Evolutionary conservation across 257 asterid species (phyloP).

Genomic region (Mentha longifolia): DNA sequence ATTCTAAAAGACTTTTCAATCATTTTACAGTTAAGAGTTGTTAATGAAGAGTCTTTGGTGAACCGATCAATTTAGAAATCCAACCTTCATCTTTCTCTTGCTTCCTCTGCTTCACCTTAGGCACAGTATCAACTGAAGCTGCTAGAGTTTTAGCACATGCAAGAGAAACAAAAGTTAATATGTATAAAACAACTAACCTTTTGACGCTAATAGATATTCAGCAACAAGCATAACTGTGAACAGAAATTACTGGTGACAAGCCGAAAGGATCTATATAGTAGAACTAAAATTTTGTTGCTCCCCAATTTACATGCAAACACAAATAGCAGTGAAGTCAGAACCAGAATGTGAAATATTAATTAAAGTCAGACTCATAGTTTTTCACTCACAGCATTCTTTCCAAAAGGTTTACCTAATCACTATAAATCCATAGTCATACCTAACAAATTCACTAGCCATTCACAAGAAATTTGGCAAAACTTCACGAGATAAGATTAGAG

Average conservation of each 20-base stretch:
- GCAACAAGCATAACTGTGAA: slow-evolving; percentile 27
- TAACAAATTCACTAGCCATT: neutral
- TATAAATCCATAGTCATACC: too few relatives aligned
- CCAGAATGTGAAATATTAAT: slow-evolving; percentile 1
- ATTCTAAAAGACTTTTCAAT: neutral
- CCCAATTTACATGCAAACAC: slow-evolving; percentile 15
- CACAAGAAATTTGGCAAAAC: slow-evolving; percentile 4
- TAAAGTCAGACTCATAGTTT: neutral
- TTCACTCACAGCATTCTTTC: slow-evolving; percentile 2
- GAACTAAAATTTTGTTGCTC: slow-evolving; percentile 18
- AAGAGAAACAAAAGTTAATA: slow-evolving; percentile 17
- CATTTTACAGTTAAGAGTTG: neutral
- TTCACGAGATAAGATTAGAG: neutral
- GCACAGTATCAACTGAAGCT: slow-evolving; percentile 46
- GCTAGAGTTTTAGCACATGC: slow-evolving; percentile 33
- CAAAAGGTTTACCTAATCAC: slow-evolving; percentile 6
- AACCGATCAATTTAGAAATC: slow-evolving; percentile 29
- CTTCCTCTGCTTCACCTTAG: slow-evolving; percentile 68
- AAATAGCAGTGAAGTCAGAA: slow-evolving; percentile 8
- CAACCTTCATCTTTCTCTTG: slow-evolving; percentile 74
- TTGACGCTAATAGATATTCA: slow-evolving; percentile 6
- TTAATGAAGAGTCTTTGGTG: slow-evolving; percentile 12
- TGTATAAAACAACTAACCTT: slow-evolving; percentile 5
- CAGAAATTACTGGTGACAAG: slow-evolving; percentile 14
- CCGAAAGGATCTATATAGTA: slow-evolving; percentile 16